Percentiles rank a stretch among this genome's conserved stretches.
These are phyloP conservation scores for Trichoderma atroviride DNA, from an alignment of 2,329 filamentous ascomycete species.

Conservation along the genomic window DNA sequence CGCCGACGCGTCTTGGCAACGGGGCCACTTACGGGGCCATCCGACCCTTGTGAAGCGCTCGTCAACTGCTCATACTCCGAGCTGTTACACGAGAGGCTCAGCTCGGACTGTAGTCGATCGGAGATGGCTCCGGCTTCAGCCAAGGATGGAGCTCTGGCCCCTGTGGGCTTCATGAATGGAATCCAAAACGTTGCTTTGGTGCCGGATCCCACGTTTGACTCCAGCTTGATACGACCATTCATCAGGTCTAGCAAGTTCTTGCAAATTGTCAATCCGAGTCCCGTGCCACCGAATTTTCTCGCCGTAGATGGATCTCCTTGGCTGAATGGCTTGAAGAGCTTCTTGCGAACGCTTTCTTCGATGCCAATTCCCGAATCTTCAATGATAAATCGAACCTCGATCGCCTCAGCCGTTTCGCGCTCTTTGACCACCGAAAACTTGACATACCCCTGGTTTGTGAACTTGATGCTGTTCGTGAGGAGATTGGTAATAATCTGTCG, in stretches of 20 bases:
- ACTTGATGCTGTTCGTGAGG: conserved; percentile 76
- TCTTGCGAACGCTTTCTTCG: conserved; percentile 72
- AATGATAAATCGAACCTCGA: conserved; percentile 71
- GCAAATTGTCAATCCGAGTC: conserved; percentile 76
- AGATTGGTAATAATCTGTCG: conserved; percentile 83
- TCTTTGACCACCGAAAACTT: conserved; percentile 66
- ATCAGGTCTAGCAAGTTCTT: conserved; percentile 81
- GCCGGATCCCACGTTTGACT: conserved; percentile 67
- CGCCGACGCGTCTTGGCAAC: conserved; percentile 37
- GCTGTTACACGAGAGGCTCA: conserved; percentile 67
- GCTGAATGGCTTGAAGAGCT: conserved; percentile 77
- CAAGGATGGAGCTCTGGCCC: conserved; percentile 49
- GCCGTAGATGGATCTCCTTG: conserved; percentile 82
- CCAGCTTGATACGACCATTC: conserved; percentile 72
- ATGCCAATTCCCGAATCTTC: conserved; percentile 83
- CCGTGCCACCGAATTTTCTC: conserved; percentile 76
- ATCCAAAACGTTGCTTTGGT: conserved; percentile 78
- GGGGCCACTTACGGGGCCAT: conserved; percentile 31
- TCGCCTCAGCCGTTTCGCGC: conserved; percentile 63
- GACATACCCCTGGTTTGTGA: conserved; percentile 69
- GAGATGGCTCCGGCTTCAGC: conserved; percentile 67
- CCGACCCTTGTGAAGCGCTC: conserved; percentile 43
- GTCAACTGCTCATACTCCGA: conserved; percentile 61
- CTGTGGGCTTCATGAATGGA: conserved; percentile 72
- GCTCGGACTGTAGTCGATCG: conserved; percentile 65